Base-by-base conservation (phyloP, 176 grass and related monocot genomes). In the Cocos nucifera region DNA sequence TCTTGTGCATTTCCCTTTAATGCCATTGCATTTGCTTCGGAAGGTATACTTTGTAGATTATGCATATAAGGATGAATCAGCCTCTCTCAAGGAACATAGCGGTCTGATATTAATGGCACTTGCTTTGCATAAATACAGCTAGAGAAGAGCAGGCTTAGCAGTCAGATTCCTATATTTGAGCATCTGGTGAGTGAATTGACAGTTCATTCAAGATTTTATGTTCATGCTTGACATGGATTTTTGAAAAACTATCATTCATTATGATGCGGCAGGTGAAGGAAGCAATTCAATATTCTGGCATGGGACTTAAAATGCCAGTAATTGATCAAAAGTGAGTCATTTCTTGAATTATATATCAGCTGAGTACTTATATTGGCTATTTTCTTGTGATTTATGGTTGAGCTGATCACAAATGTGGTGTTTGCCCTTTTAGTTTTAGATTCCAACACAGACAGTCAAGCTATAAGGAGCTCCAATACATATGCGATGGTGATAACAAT, bases 391-490 rank as follows among this genome's bases (percentile, higher is more conserved):
- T 44, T 44, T 44, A 44, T 44, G 9, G 9, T 12, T 44, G 2
- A 14, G 3, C 35, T 44, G 10, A 44, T 44, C 35, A 10, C 35
- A 12, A 12, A 44, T 12, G 10, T 44, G 35, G 35, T 30, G 28
- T 44, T 44, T 3, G 2, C 35, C 72, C 48, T 59, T 70, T 69
- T 64, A 96, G 83, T 44, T 65, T 86, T 65, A 88, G 87, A 70
- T 90, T 85, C 82, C 87, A 85, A 54, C 83, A 90, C 72, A 88
- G 83, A 69, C 73, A 72, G 61, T 88, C 92, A 22, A 90, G 92
- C 70, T 96, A 88, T 84, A 96, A 90, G 66, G 87, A 90, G 70
- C 83, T 96, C 68, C 92, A 88, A 53, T 96, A 85, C 68, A 90
- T 96, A 72, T 87, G 78, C 73, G 92, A 90, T 66, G 87, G 92